Base-by-base conservation (phyloP, 257 asterid genomes). In the Galeopsis tetrahit region DNA sequence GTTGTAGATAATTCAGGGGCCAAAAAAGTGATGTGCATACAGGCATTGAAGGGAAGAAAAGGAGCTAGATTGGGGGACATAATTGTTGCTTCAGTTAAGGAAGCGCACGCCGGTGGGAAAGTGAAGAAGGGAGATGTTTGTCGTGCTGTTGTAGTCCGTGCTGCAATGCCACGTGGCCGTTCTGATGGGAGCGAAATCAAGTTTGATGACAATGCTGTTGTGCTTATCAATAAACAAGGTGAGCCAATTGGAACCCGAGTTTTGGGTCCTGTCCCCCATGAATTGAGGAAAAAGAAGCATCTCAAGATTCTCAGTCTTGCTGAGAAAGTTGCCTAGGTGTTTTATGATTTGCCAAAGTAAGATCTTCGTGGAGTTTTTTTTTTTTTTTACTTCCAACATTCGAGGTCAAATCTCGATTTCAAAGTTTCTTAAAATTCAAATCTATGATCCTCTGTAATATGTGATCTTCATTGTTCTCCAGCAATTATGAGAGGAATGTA, bases 1-100 rank as follows among this genome's bases (percentile, higher is more conserved):
- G 99, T 91, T 73, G 98, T 94, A 43, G 99, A 94, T 75, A 94
- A 91, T 71, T 94, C 99, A 0, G 97, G 99, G 69, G 97, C 97
- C 9, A 92, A 92, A 82, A 83, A 75, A 73, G 90, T 95, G 11
- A 86, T 85, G 88, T 92, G 99, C 88, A 95, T 95, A 78, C 98
- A 92, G 58, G 95, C 99, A 14, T 65, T 91, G 74, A 91, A 88
- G 83, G 95, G 98, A 43, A 83, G 84, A 74, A 95, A 90, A 83
- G 96, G 98, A 51, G 99, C 99, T 9, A 79, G 98, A 60, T 21
- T 95, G 78, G 98, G 99, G 33, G 98, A 95, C 80, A 86, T 68
- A 4, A 93, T 95, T 33, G 90, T 92, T 10, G 96, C 93, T 28
- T 95, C 99, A 0, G 98, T 92, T 10, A 95, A 88, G 82, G 97